These are phyloP conservation scores for Pseudoperonospora humuli DNA, from an alignment of 352 stramenopile species.

Conservation along the genomic window DNA sequence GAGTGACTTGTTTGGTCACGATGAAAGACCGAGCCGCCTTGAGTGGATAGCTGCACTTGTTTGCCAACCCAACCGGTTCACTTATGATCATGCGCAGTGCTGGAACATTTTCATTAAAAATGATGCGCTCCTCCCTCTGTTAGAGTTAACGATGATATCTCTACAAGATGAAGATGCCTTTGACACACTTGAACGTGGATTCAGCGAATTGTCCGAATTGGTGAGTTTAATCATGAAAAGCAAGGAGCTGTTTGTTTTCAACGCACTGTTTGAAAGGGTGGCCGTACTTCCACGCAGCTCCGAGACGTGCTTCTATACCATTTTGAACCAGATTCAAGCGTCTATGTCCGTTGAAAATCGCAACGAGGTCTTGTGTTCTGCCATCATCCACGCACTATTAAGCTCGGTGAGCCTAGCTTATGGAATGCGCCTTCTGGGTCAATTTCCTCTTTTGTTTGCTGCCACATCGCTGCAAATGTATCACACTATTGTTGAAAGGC, in stretches of 20 bases:
- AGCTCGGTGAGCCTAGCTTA: constrained; percentile 45
- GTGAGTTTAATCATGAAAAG: constrained; percentile 36
- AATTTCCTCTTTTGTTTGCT: constrained; percentile 56
- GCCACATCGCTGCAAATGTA: constrained; percentile 64
- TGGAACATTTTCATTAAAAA: constrained; percentile 55
- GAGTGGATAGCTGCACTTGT: constrained; percentile 44
- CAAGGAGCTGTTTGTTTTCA: constrained; percentile 32
- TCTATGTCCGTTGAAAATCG: constrained; percentile 30
- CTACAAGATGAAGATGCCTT: constrained; percentile 11
- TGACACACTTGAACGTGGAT: constrained; percentile 12
- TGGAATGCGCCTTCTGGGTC: constrained; percentile 52
- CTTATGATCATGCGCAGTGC: constrained; percentile 43
- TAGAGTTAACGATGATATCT: constrained; percentile 47
- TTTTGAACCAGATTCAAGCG: constrained; percentile 44
- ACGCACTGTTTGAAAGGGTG: constrained; percentile 33
- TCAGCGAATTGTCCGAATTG: constrained; percentile 36
- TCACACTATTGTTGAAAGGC: constrained; percentile 66
- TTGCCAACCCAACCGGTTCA: constrained; percentile 33
- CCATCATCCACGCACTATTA: constrained; percentile 58
- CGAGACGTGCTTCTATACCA: constrained; percentile 33
- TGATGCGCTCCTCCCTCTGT: constrained; percentile 31
- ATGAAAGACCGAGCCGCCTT: constrained; percentile 15
- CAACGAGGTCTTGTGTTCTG: constrained; percentile 48
- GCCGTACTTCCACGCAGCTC: constrained; percentile 20
- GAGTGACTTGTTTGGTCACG: constrained; percentile 43